phyloP scores from a whole-genome alignment of 202 grass and related monocot genomes.

The Zoysia matrella region DNA sequence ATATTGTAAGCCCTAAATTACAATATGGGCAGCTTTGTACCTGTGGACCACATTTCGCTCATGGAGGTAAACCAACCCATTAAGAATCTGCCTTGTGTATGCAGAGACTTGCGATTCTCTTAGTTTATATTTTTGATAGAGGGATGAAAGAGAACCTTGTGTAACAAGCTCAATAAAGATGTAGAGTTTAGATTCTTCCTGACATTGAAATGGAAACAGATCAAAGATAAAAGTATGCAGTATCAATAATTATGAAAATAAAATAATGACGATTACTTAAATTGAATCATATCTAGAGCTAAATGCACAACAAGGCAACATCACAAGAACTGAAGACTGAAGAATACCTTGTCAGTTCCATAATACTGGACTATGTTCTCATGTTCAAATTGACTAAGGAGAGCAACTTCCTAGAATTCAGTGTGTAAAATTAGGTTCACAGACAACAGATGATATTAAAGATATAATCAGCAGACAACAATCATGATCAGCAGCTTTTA shows the following conservation, averaged over 20 bases:
- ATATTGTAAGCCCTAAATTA: constrained; percentile 22
- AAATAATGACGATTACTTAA: constrained; percentile 22
- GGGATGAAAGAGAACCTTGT: constrained; percentile 89
- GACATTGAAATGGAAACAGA: constrained; percentile 40
- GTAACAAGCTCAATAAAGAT: constrained; percentile 98
- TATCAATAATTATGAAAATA: constrained; percentile 4
- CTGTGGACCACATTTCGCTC: constrained; percentile 94
- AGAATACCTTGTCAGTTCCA: constrained; percentile 91
- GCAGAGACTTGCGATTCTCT: constrained; percentile 85
- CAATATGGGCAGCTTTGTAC: constrained; percentile 45
- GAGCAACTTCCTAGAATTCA: constrained; percentile 82
- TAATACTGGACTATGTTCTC: constrained; percentile 99
- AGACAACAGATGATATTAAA: constrained; percentile 24
- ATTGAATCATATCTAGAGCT: constrained; percentile 20
- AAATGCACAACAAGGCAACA: constrained; percentile 26
- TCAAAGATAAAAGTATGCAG: not conserved
- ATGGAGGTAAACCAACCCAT: constrained; percentile 94
- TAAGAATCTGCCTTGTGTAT: constrained; percentile 92
- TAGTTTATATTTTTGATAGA: constrained; percentile 90
- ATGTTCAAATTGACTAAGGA: constrained; percentile 98
- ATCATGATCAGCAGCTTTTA: constrained; percentile 44
- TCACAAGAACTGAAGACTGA: constrained; percentile 18
- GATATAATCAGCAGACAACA: constrained; percentile 1
- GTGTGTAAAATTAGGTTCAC: constrained; percentile 21
- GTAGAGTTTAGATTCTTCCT: constrained; percentile 92